Evolutionary conservation across 1,139 yeast species (phyloP).

Genomic region (Yamadazyma atlantica): DNA sequence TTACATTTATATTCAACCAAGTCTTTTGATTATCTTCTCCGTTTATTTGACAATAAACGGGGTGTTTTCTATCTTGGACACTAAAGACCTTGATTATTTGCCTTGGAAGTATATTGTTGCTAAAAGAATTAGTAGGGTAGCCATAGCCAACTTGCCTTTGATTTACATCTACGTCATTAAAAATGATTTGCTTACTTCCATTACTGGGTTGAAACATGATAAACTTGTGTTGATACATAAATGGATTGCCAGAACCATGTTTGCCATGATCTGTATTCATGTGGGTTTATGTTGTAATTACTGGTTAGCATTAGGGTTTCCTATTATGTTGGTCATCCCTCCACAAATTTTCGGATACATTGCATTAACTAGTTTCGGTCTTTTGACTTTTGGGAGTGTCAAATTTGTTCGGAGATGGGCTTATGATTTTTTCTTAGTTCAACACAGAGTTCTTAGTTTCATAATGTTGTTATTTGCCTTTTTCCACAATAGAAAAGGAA

Average conservation of each 20-base stretch:
- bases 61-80: slow-evolving; percentile 26
- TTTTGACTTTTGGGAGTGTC: slow-evolving; percentile 39
- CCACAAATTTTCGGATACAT: slow-evolving; percentile 54
- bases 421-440: slow-evolving; percentile 44
- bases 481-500: slow-evolving; percentile 38
- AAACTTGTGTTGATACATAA: slow-evolving; percentile 39
- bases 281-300: slow-evolving; percentile 31
- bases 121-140: slow-evolving; percentile 44
- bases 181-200: slow-evolving; percentile 38
- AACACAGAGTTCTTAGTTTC: slow-evolving; percentile 43
- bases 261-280: slow-evolving; percentile 39
- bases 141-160: slow-evolving; percentile 43
- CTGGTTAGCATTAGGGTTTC: slow-evolving; percentile 41
- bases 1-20: slow-evolving; percentile 39
- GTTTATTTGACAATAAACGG: slow-evolving; percentile 30
- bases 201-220: slow-evolving; percentile 46
- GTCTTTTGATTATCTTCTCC: slow-evolving; percentile 28
- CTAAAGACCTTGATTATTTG: slow-evolving; percentile 39
- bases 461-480: slow-evolving; percentile 45
- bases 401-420: slow-evolving; percentile 38
- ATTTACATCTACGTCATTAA: slow-evolving; percentile 37
- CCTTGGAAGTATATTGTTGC: slow-evolving; percentile 40
- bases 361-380: slow-evolving; percentile 37
- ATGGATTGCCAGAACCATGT: slow-evolving; percentile 46
- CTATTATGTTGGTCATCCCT: slow-evolving; percentile 44